Conservation (phyloP, 768 basidiomycete genomes). For the Phanerochaete sordida region DNA sequence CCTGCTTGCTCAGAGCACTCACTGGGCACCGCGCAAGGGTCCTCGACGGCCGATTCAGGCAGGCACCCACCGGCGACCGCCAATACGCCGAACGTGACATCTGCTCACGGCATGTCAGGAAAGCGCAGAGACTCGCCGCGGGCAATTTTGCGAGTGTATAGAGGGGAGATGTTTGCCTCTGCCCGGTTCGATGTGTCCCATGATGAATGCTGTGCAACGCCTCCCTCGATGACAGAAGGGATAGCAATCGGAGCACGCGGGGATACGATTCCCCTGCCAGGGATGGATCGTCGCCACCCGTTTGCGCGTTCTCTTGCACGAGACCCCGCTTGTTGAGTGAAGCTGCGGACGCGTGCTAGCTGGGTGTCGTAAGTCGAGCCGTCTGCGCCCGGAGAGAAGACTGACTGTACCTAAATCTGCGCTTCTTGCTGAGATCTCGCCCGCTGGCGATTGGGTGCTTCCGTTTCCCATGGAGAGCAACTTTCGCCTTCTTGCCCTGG, state of each 20-base stretch:
- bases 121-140: no score
- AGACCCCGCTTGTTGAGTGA: not conserved
- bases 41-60: no score
- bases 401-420: not conserved
- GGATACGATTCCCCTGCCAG: not conserved
- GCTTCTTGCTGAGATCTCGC: not conserved
- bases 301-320: not conserved
- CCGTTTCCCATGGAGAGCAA: not conserved
- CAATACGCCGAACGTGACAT: not conserved
- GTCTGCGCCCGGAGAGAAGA: not conserved
- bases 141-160: not conserved
- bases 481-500: not conserved
- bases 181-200: not conserved
- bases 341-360: not conserved
- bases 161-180: not conserved
- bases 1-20: no score
- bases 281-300: not conserved
- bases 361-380: not conserved
- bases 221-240: not conserved
- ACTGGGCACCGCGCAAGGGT: no score
- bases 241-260: not conserved
- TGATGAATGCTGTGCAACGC: slow-evolving; percentile 4
- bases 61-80: no score
- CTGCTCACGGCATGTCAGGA: not conserved
- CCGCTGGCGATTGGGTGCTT: not conserved